Percentiles rank a stretch among this genome's conserved stretches.
Conservation (phyloP, 1,139 yeast species). For the Candida sanyaensis region DNA sequence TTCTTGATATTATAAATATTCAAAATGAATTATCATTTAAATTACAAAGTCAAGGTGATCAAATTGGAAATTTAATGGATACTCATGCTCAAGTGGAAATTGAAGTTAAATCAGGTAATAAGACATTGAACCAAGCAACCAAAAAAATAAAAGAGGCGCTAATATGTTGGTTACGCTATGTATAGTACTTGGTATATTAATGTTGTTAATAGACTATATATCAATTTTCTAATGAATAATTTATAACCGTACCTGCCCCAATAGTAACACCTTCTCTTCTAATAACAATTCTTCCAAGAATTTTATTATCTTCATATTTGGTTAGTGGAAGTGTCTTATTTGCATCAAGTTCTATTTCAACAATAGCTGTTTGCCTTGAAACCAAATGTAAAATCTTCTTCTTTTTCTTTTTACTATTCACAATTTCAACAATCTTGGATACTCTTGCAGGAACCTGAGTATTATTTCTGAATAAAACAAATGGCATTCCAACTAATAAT, state of each 20-base stretch:
- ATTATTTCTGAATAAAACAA: constrained; percentile 81
- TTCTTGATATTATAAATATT: constrained; percentile 76
- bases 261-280: constrained; percentile 85
- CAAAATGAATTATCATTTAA: constrained; percentile 80
- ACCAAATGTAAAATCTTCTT: constrained; percentile 70
- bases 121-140: constrained; percentile 70
- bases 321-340: constrained; percentile 63
- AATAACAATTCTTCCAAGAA: constrained; percentile 78
- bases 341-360: constrained; percentile 63
- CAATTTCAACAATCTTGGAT: constrained; percentile 53
- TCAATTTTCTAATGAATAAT: constrained; percentile 22
- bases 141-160: constrained; percentile 70
- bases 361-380: constrained; percentile 71
- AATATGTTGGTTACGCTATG: constrained; percentile 64
- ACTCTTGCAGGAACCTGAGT: constrained; percentile 76
- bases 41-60: constrained; percentile 72
- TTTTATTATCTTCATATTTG: constrained; percentile 56
- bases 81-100: constrained; percentile 70
- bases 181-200: constrained; percentile 58
- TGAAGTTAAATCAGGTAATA: constrained; percentile 75
- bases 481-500: constrained; percentile 77
- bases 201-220: constrained; percentile 64
- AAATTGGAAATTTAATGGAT: constrained; percentile 65
- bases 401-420: constrained; percentile 30
- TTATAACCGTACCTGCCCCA: constrained; percentile 75